These are phyloP conservation scores for Neurospora sp. DNA, from an alignment of 495 filamentous ascomycete species.

Conservation along the genomic window DNA sequence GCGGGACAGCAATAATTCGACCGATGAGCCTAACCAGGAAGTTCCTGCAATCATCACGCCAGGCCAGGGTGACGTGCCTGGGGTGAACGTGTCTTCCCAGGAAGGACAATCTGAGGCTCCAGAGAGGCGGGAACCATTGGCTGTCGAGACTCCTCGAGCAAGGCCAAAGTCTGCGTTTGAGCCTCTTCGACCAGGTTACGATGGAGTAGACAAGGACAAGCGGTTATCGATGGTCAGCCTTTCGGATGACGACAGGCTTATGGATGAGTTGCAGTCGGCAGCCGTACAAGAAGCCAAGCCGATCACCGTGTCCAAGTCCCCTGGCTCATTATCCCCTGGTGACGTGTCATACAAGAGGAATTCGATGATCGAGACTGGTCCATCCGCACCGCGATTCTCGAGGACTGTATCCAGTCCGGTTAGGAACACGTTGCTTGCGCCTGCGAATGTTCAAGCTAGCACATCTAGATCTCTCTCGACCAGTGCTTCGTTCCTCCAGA, in stretches of 20 bases:
- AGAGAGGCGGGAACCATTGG: slow-evolving; percentile 3
- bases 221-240: slow-evolving; percentile 54
- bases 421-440: slow-evolving; percentile 29
- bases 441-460: slow-evolving; percentile 27
- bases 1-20: slow-evolving; percentile 20
- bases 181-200: slow-evolving; percentile 43
- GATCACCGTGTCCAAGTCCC: slow-evolving; percentile 75
- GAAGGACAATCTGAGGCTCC: not conserved
- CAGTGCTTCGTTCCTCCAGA: slow-evolving; percentile 35
- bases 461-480: slow-evolving; percentile 38
- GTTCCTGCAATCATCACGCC: slow-evolving; percentile 11
- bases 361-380: slow-evolving; percentile 16
- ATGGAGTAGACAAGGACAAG: slow-evolving; percentile 30
- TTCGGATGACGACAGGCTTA: slow-evolving; percentile 75
- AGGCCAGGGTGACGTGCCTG: not conserved
- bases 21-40: not conserved
- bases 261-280: slow-evolving; percentile 79
- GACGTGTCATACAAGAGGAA: not conserved
- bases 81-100: not conserved
- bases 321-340: slow-evolving; percentile 17
- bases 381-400: slow-evolving; percentile 9
- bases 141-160: slow-evolving; percentile 20
- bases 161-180: slow-evolving; percentile 42
- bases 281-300: slow-evolving; percentile 76
- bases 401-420: slow-evolving; percentile 41